Percentiles rank a stretch among this genome's conserved stretches.
phyloP scores from a whole-genome alignment of 495 filamentous ascomycete species.

The Penicillium diatomitis region DNA sequence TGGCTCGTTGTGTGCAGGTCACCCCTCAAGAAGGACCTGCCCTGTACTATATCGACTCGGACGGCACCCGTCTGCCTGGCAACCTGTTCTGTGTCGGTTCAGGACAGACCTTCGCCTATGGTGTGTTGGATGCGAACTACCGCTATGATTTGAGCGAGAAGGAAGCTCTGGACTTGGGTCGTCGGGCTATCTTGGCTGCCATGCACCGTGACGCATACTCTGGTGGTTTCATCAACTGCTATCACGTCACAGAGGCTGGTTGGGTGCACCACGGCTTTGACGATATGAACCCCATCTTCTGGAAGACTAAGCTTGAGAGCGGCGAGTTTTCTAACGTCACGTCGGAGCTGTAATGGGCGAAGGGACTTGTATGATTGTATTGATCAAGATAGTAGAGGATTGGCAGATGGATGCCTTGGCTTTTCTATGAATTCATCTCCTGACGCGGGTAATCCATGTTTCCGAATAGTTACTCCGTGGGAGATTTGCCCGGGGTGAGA shows the following conservation, averaged over 20 bases:
- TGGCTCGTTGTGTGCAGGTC: constrained; percentile 17
- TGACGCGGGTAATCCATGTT: neutral
- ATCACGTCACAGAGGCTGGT: constrained; percentile 96
- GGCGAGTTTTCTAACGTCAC: constrained; percentile 98
- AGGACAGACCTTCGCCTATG: constrained; percentile 97
- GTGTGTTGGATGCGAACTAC: constrained; percentile 94
- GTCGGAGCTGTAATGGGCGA: constrained; percentile 46
- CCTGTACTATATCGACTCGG: constrained; percentile 97
- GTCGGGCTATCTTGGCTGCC: constrained; percentile 88
- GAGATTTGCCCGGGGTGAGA: neutral
- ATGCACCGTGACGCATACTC: constrained; percentile 97
- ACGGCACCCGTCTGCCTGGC: constrained; percentile 85
- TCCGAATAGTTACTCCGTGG: neutral
- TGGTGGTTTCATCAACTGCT: constrained; percentile 95
- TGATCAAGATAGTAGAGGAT: constrained; percentile 10
- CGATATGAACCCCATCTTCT: constrained; percentile 94
- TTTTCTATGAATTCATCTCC: neutral
- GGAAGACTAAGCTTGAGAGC: constrained; percentile 97
- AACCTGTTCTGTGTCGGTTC: constrained; percentile 98
- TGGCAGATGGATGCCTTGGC: constrained; percentile 1
- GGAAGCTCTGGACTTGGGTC: constrained; percentile 83
- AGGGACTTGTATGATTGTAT: constrained; percentile 17
- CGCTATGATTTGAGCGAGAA: constrained; percentile 74
- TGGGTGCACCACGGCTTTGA: constrained; percentile 98
- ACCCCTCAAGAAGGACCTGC: constrained; percentile 94